Percentiles rank a stretch among this genome's conserved stretches.
phyloP scores from a whole-genome alignment of 176 grass and related monocot species.

The Eleusine indica region DNA sequence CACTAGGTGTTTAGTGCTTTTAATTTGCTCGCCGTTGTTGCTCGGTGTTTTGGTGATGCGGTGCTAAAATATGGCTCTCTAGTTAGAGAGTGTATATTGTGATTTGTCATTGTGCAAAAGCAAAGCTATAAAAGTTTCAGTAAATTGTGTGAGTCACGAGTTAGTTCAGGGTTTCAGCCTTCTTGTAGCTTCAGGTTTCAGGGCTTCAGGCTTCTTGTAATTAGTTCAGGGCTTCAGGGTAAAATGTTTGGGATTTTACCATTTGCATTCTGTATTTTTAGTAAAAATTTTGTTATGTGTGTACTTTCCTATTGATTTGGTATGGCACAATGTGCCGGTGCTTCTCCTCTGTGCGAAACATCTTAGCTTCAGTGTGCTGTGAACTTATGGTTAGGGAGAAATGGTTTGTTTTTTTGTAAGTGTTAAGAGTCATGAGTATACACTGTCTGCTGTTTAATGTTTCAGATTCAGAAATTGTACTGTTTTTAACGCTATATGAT shows the following conservation, averaged over 20 bases:
- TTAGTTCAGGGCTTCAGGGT: too few species aligned
- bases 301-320: not conserved
- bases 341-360: not conserved
- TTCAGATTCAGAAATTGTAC: not conserved
- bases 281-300: not conserved
- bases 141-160: not conserved
- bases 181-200: too few species aligned
- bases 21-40: not conserved
- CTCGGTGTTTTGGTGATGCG: not conserved
- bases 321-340: not conserved
- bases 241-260: not conserved
- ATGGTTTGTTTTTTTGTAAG: not conserved
- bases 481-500: not conserved
- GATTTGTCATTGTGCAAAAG: not conserved
- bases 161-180: not conserved
- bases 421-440: not conserved
- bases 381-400: not conserved
- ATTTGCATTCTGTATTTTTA: not conserved
- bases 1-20: not conserved
- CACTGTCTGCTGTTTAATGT: not conserved
- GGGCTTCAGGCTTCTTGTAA: not conserved
- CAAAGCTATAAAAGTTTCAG: not conserved
- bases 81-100: not conserved
- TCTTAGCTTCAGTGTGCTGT: not conserved
- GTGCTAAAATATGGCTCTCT: not conserved